phyloP scores from a whole-genome alignment of 257 asterid genomes.

The Penstemon newberryi region DNA sequence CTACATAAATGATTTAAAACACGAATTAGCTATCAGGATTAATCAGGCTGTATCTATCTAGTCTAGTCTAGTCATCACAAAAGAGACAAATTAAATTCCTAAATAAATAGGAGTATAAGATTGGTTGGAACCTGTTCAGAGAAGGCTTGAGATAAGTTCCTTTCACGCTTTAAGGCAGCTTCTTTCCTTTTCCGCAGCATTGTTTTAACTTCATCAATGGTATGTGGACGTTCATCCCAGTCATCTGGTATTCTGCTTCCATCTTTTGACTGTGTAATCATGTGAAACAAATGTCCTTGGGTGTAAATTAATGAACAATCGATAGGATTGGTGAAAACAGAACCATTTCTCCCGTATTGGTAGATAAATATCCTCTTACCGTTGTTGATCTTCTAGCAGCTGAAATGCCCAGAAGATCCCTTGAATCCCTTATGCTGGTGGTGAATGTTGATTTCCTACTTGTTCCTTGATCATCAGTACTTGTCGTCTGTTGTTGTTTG shows the following conservation, averaged over 20 bases:
- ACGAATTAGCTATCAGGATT: too few relatives aligned
- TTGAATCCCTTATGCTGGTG: conserved; percentile 28
- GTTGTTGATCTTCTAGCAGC: conserved; percentile 29
- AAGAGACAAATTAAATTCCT: not conserved
- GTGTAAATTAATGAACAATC: not conserved
- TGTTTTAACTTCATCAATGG: conserved; percentile 39
- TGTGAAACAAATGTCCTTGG: not conserved
- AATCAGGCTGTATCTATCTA: too few relatives aligned
- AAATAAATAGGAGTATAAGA: not conserved
- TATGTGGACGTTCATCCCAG: conserved; percentile 40
- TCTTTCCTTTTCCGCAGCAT: conserved; percentile 33
- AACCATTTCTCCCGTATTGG: not conserved
- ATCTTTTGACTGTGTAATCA: conserved; percentile 32
- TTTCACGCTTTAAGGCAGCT: conserved; percentile 30
- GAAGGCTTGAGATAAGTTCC: conserved; percentile 33
- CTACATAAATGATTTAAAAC: not conserved
- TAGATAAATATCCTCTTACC: conserved; percentile 20
- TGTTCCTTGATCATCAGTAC: conserved; percentile 19
- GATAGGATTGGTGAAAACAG: not conserved
- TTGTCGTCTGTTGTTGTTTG: conserved; percentile 17
- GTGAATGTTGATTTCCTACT: conserved; percentile 35
- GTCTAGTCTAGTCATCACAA: not conserved
- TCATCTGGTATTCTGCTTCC: conserved; percentile 38
- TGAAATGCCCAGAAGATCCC: conserved; percentile 27
- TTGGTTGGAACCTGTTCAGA: conserved; percentile 36